These are phyloP conservation scores for Thymus quinquecostatus DNA, from an alignment of 257 asterid species.

Conservation along the genomic window DNA sequence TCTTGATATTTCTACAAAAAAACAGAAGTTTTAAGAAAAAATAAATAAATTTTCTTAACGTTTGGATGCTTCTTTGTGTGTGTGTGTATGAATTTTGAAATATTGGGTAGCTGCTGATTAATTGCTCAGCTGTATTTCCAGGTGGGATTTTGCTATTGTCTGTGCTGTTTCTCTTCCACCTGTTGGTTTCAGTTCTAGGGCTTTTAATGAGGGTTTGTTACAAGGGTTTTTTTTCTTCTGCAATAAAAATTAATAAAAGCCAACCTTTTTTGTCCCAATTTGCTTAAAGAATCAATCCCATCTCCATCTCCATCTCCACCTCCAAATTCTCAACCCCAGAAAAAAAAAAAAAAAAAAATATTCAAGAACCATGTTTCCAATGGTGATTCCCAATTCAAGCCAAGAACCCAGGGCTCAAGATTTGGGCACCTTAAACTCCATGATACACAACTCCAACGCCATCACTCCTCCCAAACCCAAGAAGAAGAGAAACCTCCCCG, in stretches of 20 bases:
- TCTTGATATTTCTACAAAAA: background rate
- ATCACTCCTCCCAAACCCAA: slow-evolving; percentile 51
- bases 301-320: background rate
- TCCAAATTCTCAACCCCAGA: background rate
- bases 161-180: slow-evolving; percentile 42
- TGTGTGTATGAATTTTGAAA: background rate
- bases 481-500: slow-evolving; percentile 87
- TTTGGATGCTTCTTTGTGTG: background rate
- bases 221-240: background rate
- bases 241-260: slow-evolving; percentile 8
- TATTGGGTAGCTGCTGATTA: background rate
- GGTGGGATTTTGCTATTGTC: slow-evolving; percentile 41
- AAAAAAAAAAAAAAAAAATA: background rate
- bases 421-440: slow-evolving; percentile 47
- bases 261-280: background rate
- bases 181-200: slow-evolving; percentile 43
- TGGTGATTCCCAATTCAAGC: slow-evolving; percentile 47
- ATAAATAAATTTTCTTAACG: background rate
- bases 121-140: slow-evolving; percentile 32
- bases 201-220: slow-evolving; percentile 54
- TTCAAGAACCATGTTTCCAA: slow-evolving; percentile 49
- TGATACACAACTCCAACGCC: slow-evolving; percentile 35
- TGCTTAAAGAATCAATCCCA: background rate
- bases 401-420: slow-evolving; percentile 63
- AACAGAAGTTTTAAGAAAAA: background rate